phyloP scores from a whole-genome alignment of 306 rosid species.

The Prunus davidiana region DNA sequence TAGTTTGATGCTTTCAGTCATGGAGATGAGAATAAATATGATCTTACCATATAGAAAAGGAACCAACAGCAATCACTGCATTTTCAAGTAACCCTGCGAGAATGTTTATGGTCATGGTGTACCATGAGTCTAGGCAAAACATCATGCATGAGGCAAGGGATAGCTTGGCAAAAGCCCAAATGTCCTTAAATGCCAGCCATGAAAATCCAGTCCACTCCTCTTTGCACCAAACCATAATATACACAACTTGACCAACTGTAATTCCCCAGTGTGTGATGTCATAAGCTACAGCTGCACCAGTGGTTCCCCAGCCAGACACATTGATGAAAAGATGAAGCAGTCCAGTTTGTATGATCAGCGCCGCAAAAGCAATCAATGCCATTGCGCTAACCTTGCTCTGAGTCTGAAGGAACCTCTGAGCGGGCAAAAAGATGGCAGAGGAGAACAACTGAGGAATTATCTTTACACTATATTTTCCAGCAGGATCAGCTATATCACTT shows the following conservation, averaged over 20 bases:
- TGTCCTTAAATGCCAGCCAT: slow-evolving; percentile 50
- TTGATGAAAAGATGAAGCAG: slow-evolving; percentile 46
- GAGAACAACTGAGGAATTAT: too few species aligned
- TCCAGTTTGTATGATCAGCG: not conserved
- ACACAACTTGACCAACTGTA: slow-evolving; percentile 45
- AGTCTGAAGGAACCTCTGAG: too few species aligned
- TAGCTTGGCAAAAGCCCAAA: slow-evolving; percentile 60
- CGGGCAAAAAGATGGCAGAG: too few species aligned
- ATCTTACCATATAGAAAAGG: slow-evolving; percentile 42
- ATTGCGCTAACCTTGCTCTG: too few species aligned
- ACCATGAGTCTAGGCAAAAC: slow-evolving; percentile 62
- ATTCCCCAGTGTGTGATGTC: slow-evolving; percentile 53
- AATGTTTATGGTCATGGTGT: slow-evolving; percentile 4
- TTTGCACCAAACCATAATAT: slow-evolving; percentile 54
- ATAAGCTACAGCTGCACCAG: slow-evolving; percentile 56
- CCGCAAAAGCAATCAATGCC: too few species aligned
- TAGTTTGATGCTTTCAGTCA: too few species aligned
- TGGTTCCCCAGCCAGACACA: slow-evolving; percentile 42
- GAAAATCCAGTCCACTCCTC: slow-evolving; percentile 60
- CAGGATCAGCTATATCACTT: too few species aligned
- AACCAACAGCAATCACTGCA: slow-evolving; percentile 44
- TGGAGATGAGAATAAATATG: not conserved
- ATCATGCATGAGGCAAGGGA: slow-evolving; percentile 61
- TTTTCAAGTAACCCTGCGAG: slow-evolving; percentile 35
- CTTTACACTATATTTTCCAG: too few species aligned